These are phyloP conservation scores for Diaporthe sp. DNA, from an alignment of 2,329 filamentous ascomycete genomes.

Conservation along the genomic window DNA sequence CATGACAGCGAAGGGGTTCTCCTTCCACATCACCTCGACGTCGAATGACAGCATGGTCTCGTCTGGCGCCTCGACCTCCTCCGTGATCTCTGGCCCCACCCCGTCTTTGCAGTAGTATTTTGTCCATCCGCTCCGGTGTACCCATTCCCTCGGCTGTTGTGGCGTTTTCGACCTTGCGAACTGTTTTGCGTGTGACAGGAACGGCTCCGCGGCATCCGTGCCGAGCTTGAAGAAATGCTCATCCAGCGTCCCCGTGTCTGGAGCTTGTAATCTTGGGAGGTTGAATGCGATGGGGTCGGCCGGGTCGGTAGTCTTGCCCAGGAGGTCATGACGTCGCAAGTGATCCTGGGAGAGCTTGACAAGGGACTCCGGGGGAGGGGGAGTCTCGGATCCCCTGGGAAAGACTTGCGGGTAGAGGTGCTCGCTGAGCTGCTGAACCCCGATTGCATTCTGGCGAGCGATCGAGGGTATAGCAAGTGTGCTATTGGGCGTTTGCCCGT, in stretches of 20 bases:
- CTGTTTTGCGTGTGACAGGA: conserved; percentile 77
- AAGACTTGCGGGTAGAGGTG: conserved; percentile 89
- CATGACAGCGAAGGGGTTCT: conserved; percentile 94
- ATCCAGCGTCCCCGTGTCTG: conserved; percentile 72
- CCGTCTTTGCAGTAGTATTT: conserved; percentile 86
- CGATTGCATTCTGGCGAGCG: conserved; percentile 89
- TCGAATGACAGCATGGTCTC: conserved; percentile 91
- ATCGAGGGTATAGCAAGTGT: conserved; percentile 59
- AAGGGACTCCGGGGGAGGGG: conserved; percentile 75
- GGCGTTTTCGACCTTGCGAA: conserved; percentile 74
- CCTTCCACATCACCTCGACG: conserved; percentile 96
- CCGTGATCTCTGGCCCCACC: conserved; percentile 53
- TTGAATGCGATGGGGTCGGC: conserved; percentile 84
- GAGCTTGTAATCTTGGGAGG: conserved; percentile 81
- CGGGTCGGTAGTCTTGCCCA: conserved; percentile 89
- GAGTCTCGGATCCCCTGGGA: conserved; percentile 62
- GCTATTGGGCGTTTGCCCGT: conserved; percentile 33
- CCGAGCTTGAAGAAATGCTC: conserved; percentile 95
- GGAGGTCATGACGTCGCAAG: conserved; percentile 83
- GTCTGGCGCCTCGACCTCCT: conserved; percentile 79
- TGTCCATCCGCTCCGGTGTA: conserved; percentile 87
- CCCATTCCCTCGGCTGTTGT: conserved; percentile 76
- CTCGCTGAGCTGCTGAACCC: conserved; percentile 90
- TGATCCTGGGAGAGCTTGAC: conserved; percentile 86
- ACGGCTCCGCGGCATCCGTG: conserved; percentile 87